Conservation (phyloP, 176 grass and related monocot genomes). For the Triticum urartu region DNA sequence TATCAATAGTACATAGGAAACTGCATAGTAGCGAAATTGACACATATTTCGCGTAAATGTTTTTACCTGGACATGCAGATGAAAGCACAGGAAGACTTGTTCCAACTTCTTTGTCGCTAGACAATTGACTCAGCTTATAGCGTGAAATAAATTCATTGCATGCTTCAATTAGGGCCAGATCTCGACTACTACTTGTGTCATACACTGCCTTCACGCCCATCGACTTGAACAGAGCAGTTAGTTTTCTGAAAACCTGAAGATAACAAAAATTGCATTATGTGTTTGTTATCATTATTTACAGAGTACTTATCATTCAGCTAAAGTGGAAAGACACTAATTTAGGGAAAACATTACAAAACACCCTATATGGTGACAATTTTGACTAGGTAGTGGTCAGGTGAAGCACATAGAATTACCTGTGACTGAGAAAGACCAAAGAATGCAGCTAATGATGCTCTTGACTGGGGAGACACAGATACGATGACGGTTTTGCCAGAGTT, state of each 20-base stretch:
- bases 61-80: conserved; percentile 88
- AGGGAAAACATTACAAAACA: background rate
- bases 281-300: background rate
- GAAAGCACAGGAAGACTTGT: conserved; percentile 76
- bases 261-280: background rate
- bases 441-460: conserved; percentile 92
- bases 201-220: conserved; percentile 85
- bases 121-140: conserved; percentile 46
- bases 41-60: background rate
- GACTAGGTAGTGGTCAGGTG: background rate
- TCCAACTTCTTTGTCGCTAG: conserved; percentile 49
- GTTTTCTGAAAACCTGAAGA: conserved; percentile 77
- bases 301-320: background rate
- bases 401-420: conserved; percentile 48
- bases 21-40: background rate
- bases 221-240: conserved; percentile 77
- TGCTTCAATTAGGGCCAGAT: conserved; percentile 82
- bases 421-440: conserved; percentile 74
- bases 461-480: conserved; percentile 91
- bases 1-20: background rate
- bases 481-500: conserved; percentile 67
- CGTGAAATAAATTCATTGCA: conserved; percentile 96
- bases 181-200: conserved; percentile 81
- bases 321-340: background rate
- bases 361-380: background rate